phyloP scores from a whole-genome alignment of 1,284 basidiomycete genomes.

The Tylopilus sp. region DNA sequence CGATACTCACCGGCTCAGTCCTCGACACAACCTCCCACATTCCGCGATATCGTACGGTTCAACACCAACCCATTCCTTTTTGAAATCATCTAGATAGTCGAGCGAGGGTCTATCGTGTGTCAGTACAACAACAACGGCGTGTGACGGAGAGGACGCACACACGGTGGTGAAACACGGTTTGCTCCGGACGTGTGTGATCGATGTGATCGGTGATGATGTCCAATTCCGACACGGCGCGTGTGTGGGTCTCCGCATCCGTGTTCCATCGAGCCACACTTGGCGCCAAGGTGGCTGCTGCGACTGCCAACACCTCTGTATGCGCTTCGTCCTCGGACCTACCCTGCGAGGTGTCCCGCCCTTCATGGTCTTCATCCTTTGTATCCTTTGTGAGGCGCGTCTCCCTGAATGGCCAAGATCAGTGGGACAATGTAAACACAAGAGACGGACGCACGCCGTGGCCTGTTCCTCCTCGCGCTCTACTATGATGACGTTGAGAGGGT shows the following conservation, averaged over 20 bases:
- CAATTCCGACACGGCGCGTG: background rate
- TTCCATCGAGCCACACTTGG: background rate
- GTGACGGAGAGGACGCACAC: background rate
- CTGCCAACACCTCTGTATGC: background rate
- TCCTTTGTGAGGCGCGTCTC: background rate
- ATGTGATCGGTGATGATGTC: background rate
- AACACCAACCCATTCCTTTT: background rate
- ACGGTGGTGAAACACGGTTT: background rate
- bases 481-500: background rate
- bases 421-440: background rate
- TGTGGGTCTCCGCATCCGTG: background rate
- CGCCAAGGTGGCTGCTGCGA: background rate
- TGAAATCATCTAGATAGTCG: constrained; percentile 12
- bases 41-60: constrained; percentile 18
- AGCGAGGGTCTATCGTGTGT: constrained; percentile 12
- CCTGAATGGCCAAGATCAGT: background rate
- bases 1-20: constrained; percentile 25
- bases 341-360: background rate
- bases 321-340: background rate
- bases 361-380: background rate
- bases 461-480: background rate
- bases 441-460: constrained; percentile 1
- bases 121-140: background rate
- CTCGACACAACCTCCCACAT: background rate
- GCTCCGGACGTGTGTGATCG: background rate